Base-by-base conservation (phyloP, 148 eudicot genomes). In the Chenopodium album region DNA sequence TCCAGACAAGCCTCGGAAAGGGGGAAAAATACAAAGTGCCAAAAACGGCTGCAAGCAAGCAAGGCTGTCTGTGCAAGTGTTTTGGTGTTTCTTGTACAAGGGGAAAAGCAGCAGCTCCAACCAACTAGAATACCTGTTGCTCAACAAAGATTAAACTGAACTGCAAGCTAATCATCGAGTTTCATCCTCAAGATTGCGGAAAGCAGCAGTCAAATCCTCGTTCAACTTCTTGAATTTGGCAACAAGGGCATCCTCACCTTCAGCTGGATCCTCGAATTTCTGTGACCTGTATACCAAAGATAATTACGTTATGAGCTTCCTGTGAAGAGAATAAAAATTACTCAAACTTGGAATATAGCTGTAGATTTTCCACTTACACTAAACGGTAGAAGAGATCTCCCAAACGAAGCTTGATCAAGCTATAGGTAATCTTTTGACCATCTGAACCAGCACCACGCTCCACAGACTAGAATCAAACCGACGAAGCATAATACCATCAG, bases 361-460 rank as follows among this genome's bases (percentile, higher is more conserved):
- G 32, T 16, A 12, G 70, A 23, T 81, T 85, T 78, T 32, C 10
- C 77, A 92, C 98, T 93, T 79, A 94, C 98, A 94, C 98, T 80
- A 94, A 81, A 76, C 94, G 93, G 89, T 94, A 94, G 74, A 93
- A 92, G 71, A 94, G 88, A 83, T 94, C 98, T 83, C 98, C 98
- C 16, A 94, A 85, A 68, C 91, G 89, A 85, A 90, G 98, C 89
- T 94, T 94, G 84, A 92, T 91, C 66, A 94, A 89, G 82, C 87
- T 87, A 84, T 94, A 94, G 22, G 91, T 90, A 50, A 92, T 88
- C 86, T 89, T 92, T 83, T 92, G 97, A 62, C 98, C 97, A 82
- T 94, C 97, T 90, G 92, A 86, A 76, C 95, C 98, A 90, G 98
- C 98, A 73, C 90, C 97, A 7, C 98, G 92, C 84, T 94, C 98